Conservation (phyloP, 2,329 filamentous ascomycete genomes). For the Fusarium protoensiforme region DNA sequence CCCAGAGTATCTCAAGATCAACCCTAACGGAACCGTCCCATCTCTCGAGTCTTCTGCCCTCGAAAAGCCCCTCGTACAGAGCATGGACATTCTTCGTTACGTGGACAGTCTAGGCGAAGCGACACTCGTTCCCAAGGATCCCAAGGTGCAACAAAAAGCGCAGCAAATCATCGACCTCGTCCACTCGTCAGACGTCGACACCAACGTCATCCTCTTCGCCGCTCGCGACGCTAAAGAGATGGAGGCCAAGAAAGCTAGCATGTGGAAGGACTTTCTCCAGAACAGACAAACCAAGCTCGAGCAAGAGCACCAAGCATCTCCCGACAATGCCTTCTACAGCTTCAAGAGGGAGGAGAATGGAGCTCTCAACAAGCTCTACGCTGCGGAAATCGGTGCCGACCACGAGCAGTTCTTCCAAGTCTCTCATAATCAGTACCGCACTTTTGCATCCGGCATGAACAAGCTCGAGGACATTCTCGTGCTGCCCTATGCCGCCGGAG, state of each 20-base stretch:
- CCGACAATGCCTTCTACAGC: constrained; percentile 31
- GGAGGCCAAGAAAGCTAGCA: constrained; percentile 3
- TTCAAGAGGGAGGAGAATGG: constrained; percentile 27
- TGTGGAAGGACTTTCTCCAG: constrained; percentile 10
- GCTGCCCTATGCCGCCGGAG: constrained; percentile 30
- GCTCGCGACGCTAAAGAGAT: constrained; percentile 20
- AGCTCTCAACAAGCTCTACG: constrained; percentile 10
- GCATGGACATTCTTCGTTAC: constrained; percentile 25
- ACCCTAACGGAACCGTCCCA: constrained; percentile 31
- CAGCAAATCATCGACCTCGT: constrained; percentile 28
- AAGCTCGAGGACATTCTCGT: constrained; percentile 25
- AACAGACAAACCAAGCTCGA: constrained; percentile 24
- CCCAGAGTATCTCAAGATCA: constrained; percentile 30
- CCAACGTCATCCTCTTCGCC: constrained; percentile 26
- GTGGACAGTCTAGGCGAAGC: constrained; percentile 6
- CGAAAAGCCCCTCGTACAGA: constrained; percentile 17
- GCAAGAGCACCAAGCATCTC: constrained; percentile 9
- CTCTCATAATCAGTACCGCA: not conserved
- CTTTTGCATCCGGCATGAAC: constrained; percentile 20
- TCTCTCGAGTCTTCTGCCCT: constrained; percentile 22
- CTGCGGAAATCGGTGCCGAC: not conserved
- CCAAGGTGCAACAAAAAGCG: not conserved
- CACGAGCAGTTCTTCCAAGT: constrained; percentile 20
- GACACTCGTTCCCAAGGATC: constrained; percentile 10
- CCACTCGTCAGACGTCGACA: constrained; percentile 19